Evolutionary conservation across 306 rosid species (phyloP).

Genomic region (Prinsepia uniflora): DNA sequence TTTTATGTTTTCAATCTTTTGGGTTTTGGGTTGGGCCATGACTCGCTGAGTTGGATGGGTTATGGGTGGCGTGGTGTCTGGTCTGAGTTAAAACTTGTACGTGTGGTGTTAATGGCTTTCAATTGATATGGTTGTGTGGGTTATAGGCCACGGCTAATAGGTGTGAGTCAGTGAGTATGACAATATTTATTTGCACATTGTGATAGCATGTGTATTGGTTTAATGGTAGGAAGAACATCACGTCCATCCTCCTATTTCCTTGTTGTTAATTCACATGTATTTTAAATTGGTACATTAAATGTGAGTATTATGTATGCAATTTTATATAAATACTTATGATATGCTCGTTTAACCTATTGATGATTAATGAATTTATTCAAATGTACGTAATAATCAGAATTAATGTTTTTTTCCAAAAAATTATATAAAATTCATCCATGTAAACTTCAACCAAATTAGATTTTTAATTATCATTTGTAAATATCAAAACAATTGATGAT

Average conservation of each 20-base stretch:
- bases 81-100: no score
- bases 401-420: no score
- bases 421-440: no score
- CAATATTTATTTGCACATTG: constrained; percentile 1
- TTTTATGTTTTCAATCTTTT: neutral
- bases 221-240: neutral
- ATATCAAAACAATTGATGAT: no score
- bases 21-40: neutral
- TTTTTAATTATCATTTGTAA: no score
- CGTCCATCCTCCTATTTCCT: neutral
- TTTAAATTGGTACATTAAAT: neutral
- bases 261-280: no score
- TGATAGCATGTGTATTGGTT: neutral
- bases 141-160: neutral
- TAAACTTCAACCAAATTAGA: no score
- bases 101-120: neutral
- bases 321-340: no score
- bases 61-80: no score
- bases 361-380: no score
- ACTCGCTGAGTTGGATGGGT: neutral
- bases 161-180: neutral
- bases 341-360: no score
- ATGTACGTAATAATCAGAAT: no score
- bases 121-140: neutral
- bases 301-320: neutral